Percentiles rank a stretch among this genome's conserved stretches.
Conservation (phyloP, 2,329 filamentous ascomycete genomes). For the Arachnopeziza araneosa region DNA sequence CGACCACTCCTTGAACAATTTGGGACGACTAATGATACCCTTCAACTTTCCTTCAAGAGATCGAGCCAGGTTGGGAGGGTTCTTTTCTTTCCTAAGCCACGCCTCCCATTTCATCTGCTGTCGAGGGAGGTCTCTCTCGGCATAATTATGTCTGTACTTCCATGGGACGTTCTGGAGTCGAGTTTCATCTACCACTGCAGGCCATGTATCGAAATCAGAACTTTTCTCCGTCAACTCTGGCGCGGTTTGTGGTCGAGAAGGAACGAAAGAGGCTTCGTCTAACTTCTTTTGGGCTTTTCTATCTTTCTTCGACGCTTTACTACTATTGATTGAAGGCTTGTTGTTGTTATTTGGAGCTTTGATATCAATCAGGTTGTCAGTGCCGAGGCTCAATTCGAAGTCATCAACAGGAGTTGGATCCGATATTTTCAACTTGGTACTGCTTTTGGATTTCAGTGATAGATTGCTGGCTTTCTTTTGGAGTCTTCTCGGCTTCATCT, state of each 20-base stretch:
- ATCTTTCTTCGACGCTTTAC: background rate
- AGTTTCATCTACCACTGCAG: background rate
- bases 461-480: background rate
- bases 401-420: background rate
- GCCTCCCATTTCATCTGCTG: background rate
- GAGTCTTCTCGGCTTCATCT: background rate
- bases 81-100: background rate
- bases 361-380: background rate
- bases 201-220: background rate
- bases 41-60: background rate
- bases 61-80: background rate
- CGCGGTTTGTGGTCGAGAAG: background rate
- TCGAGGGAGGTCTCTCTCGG: background rate
- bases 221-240: background rate
- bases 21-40: background rate
- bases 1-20: background rate
- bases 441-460: background rate
- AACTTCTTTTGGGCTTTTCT: background rate
- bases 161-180: background rate
- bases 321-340: background rate
- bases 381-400: background rate
- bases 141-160: background rate
- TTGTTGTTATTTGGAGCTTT: background rate
- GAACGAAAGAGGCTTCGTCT: background rate
- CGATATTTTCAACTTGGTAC: background rate